phyloP scores from a whole-genome alignment of 1,284 basidiomycete species.

The Microbotryomycetes sp. region DNA sequence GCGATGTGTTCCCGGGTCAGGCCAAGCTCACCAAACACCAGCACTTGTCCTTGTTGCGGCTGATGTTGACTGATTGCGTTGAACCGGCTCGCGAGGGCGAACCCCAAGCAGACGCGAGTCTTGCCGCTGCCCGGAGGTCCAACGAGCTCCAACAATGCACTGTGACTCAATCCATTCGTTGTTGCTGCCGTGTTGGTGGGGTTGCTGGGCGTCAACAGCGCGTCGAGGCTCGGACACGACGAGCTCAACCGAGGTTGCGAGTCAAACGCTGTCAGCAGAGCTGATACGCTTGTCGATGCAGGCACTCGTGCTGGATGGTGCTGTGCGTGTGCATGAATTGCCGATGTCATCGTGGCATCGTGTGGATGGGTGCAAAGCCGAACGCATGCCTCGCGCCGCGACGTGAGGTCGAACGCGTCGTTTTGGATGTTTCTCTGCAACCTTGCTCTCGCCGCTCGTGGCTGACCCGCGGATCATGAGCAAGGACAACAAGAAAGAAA shows the following conservation, averaged over 20 bases:
- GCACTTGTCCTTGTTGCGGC: conserved; percentile 8
- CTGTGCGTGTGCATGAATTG: background rate
- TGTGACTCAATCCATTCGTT: conserved; percentile 4
- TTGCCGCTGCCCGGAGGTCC: conserved; percentile 30
- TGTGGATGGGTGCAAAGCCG: background rate
- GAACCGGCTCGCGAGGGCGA: conserved; percentile 14
- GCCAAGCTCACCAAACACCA: conserved; percentile 16
- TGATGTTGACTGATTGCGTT: background rate
- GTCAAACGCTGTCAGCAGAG: background rate
- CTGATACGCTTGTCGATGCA: background rate
- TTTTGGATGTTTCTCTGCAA: background rate
- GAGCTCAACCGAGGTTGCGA: conserved; percentile 10
- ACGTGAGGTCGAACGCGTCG: background rate
- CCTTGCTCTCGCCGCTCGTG: background rate
- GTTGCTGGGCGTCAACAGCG: conserved; percentile 17
- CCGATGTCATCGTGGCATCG: background rate
- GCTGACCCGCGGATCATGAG: too few species aligned
- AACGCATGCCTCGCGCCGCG: background rate
- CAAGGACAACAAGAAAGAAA: conserved; percentile 6
- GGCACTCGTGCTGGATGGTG: too few species aligned
- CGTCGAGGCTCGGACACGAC: conserved; percentile 11
- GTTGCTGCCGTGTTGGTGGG: background rate
- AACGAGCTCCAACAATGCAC: conserved; percentile 18
- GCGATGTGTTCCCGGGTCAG: background rate
- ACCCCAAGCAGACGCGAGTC: conserved; percentile 13